These are phyloP conservation scores for Solanum bukasovii DNA, from an alignment of 257 asterid species.

Conservation along the genomic window DNA sequence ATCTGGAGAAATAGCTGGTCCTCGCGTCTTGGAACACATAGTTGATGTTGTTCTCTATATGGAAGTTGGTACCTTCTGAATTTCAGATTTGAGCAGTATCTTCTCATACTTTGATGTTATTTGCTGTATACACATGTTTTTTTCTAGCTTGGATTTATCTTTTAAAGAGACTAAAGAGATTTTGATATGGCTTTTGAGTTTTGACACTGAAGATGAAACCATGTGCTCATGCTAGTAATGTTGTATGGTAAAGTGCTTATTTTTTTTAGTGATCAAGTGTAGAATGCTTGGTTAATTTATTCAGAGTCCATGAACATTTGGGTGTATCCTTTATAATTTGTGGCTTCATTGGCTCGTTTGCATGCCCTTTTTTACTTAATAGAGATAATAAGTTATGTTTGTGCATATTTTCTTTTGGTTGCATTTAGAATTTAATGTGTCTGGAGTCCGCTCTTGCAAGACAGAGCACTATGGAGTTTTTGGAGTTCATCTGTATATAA, in stretches of 20 bases:
- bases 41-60: conserved; percentile 91
- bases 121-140: not conserved
- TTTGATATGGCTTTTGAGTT: not conserved
- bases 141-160: not conserved
- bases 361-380: not conserved
- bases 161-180: not conserved
- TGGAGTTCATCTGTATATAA: too few relatives aligned
- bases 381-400: not conserved
- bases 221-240: not conserved
- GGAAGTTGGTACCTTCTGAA: conserved; percentile 59
- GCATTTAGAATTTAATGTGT: not conserved
- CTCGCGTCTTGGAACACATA: conserved; percentile 92
- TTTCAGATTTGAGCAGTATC: not conserved
- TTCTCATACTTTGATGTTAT: not conserved
- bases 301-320: not conserved
- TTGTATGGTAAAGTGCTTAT: not conserved
- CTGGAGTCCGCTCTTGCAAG: not conserved
- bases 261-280: not conserved
- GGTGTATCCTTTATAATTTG: not conserved
- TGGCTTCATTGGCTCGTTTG: not conserved
- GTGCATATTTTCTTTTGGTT: not conserved
- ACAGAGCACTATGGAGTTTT: not conserved
- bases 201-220: not conserved
- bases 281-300: not conserved
- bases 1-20: conserved; percentile 94